phyloP scores from a whole-genome alignment of 2,329 filamentous ascomycete genomes.

The Coccinonectria pachysandricola region DNA sequence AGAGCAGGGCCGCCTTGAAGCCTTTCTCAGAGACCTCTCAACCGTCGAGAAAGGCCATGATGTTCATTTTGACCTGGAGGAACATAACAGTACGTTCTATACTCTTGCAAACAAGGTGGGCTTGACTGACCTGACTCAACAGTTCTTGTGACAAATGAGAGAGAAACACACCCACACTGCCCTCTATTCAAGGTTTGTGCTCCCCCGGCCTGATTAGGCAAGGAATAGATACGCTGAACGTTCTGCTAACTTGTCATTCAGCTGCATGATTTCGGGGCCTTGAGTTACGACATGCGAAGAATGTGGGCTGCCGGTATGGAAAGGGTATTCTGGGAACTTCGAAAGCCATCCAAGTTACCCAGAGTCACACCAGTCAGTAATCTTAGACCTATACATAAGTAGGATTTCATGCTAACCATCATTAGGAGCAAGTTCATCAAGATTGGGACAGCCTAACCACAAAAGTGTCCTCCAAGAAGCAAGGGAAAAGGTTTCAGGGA shows the following conservation, averaged over 20 bases:
- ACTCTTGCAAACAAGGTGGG: too few species aligned
- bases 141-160: slow-evolving; percentile 14
- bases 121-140: too few species aligned
- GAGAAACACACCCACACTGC: slow-evolving; percentile 7
- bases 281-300: slow-evolving; percentile 11
- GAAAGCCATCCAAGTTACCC: slow-evolving; percentile 11
- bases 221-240: too few species aligned
- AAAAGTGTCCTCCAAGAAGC: background rate
- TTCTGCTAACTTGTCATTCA: slow-evolving; percentile 5
- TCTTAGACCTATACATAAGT: background rate
- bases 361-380: slow-evolving; percentile 16
- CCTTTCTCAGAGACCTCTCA: slow-evolving; percentile 4
- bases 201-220: background rate
- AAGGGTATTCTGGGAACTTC: slow-evolving; percentile 8
- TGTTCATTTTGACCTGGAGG: slow-evolving; percentile 21
- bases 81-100: slow-evolving; percentile 20
- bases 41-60: slow-evolving; percentile 12
- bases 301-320: slow-evolving; percentile 7
- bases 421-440: slow-evolving; percentile 15
- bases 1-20: background rate
- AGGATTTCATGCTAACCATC: slow-evolving; percentile 3
- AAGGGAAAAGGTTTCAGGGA: slow-evolving; percentile 5
- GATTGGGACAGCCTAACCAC: slow-evolving; percentile 16
- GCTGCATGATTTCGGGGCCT: slow-evolving; percentile 20
- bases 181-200: slow-evolving; percentile 18